Evolutionary conservation across 306 rosid genomes (phyloP), one percentile per base, ranked within the genome.

Genomic region (Pyrus communis): DNA sequence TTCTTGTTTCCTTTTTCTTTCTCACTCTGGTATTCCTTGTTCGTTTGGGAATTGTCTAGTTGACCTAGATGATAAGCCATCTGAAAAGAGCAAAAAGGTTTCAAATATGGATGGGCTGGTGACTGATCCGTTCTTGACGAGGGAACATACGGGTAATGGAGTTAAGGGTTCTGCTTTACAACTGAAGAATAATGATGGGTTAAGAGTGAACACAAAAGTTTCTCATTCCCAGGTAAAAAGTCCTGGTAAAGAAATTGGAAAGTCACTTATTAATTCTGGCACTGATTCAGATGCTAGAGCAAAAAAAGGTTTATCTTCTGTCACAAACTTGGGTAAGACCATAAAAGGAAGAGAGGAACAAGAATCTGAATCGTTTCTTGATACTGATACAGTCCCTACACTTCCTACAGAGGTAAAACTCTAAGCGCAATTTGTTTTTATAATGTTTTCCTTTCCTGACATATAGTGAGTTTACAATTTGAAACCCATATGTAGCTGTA

Each of bases 331-430:
- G 62, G 84, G 79, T 70, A 87, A 79, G 61, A 60, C 83, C 19
- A 82, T 62, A 70, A 89, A 86, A 77, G 89, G 76, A 69, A 87
- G 87, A 67, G 87, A 80, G 22, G 85, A 79, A 54, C 81, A 65
- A 75, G 85, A 80, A 69, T 86, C 88, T 61, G 87, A 86, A 67
- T 84, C 74, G 80, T 84, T 72, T 73, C 90, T 78, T 69, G 87
- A 87, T 79, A 77, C 98, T 81, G 86, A 95, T 40, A 85, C 84
- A 76, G 82, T 85, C 65, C 79, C 85, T 54, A 78, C 88, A 74
- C 72, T 92, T 89, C 99, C 99, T 33, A 91, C 90, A 2, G 99
- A 96, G 99, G 99, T 96, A 81, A 65, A 73, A 72, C 35, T 22
- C 66, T 54, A 31, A 73, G 63, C 43, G 9, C 42, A 31, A 62